Base-by-base conservation (phyloP, 2,329 filamentous ascomycete species). In the Penicillium concentricum region DNA sequence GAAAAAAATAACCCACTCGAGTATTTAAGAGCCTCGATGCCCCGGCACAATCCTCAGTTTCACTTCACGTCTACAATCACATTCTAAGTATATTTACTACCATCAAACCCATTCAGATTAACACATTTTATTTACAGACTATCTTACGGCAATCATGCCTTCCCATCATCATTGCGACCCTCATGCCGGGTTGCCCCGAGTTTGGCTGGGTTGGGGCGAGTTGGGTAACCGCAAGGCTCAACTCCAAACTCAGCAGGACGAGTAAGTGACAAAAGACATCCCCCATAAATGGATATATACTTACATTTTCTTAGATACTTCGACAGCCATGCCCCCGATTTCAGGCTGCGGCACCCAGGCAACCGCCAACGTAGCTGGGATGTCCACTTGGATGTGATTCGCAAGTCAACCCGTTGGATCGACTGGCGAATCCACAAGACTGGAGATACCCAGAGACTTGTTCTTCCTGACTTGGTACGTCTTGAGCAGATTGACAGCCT, bases 151-250 rank as follows among this genome's bases (percentile, higher is more conserved):
- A 46, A 46, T 1, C 3, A 46, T 52, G 50, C 10, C 50, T 37
- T 8, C 28, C 28, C 20, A 41, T 12, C 18, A 51, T n/a, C 53
- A 51, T 15, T 56, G 54, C 28, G 12, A 32, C n/a, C 16, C 48
- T 22, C 54, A 56, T 24, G 3, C 39, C 9, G 41, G 48, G 13
- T 35, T 56, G 4, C 54, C 54, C 26, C 34, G 35, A 0, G 48
- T 46, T 15, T 56, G 54, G 54, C 41, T 52, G 7, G 54, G 54
- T 22, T 56, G 41, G 26, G 48, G 54, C 10, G 54, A 56, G 28
- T 20, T 56, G 35, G 41, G 41, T 2, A 35, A 38, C 34, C 54
- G 54, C 35, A 52, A 56, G 42, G 30, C 48, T 18, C 24, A 56
- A 18, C 54, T 56, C 7, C 32, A 56, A 35, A 32, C 24, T 1